A percentile compares a stretch with the other conserved stretches of the same genome.
Evolutionary conservation across 2,329 filamentous ascomycete species (phyloP).

Genomic region (Penicillium sp.): DNA sequence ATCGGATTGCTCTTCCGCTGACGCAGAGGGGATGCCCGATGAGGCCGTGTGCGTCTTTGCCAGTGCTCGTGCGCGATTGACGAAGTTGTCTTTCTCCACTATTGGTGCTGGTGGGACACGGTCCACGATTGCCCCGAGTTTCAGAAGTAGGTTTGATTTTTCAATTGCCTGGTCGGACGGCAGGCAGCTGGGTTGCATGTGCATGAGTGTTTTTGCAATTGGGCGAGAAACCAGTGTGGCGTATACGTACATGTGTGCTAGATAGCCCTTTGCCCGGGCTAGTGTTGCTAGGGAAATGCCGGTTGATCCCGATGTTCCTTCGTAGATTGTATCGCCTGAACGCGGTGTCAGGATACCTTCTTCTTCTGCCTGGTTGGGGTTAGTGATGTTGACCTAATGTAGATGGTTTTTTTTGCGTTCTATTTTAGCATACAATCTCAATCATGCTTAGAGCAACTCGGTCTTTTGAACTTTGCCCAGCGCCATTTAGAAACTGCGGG

Average conservation of each 20-base stretch:
- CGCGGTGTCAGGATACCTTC: slow-evolving; percentile 71
- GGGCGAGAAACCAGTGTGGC: background rate
- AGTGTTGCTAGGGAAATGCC: slow-evolving; percentile 92
- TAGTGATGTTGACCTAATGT: slow-evolving; percentile 4
- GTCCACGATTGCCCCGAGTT: slow-evolving; percentile 90
- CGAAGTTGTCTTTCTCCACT: slow-evolving; percentile 88
- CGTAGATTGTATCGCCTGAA: slow-evolving; percentile 91
- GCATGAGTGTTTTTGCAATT: slow-evolving; percentile 10
- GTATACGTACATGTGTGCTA: slow-evolving; percentile 71
- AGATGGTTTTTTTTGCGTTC: background rate
- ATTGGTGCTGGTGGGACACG: slow-evolving; percentile 88
- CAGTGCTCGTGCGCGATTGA: slow-evolving; percentile 79
- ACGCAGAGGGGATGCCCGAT: slow-evolving; percentile 11
- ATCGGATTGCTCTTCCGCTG: slow-evolving; percentile 8
- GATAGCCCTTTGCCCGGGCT: slow-evolving; percentile 82
- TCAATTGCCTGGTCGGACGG: slow-evolving; percentile 85
- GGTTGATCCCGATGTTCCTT: slow-evolving; percentile 94
- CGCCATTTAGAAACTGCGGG: slow-evolving; percentile 80
- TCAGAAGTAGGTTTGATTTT: slow-evolving; percentile 83
- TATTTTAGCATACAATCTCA: slow-evolving; percentile 47
- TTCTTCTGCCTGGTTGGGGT: slow-evolving; percentile 64
- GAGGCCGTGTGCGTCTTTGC: slow-evolving; percentile 67
- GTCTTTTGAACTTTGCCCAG: slow-evolving; percentile 91
- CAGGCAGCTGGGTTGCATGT: slow-evolving; percentile 64
- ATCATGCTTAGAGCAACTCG: slow-evolving; percentile 92